Evolutionary conservation across 1,139 yeast species (phyloP).

Genomic region (Geotrichum restrictum): DNA sequence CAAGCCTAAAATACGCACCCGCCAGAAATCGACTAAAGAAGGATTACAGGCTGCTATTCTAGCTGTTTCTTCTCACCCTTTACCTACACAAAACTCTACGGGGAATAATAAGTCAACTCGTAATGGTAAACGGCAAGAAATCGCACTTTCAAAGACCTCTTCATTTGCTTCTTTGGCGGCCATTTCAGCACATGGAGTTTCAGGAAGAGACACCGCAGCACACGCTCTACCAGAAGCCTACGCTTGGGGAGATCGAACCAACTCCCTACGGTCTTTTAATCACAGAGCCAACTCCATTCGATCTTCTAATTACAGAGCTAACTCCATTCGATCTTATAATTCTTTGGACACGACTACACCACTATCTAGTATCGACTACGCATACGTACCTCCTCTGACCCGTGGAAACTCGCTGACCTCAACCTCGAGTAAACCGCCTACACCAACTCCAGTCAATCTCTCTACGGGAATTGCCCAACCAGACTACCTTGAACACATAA

Average conservation of each 20-base stretch:
- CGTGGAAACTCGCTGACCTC: too few species aligned
- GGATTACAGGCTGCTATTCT: conserved; percentile 41
- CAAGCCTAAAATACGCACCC: neutral
- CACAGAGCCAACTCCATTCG: conserved; percentile 30
- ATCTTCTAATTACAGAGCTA: conserved; percentile 29
- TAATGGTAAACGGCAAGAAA: too few species aligned
- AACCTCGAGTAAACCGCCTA: neutral
- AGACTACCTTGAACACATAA: conserved; percentile 23
- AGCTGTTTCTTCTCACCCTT: conserved; percentile 32
- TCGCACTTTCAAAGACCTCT: too few species aligned
- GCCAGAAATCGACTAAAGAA: conserved; percentile 25
- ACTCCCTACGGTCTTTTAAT: too few species aligned
- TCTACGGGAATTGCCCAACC: neutral
- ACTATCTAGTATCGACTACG: conserved; percentile 9
- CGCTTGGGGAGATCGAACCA: conserved; percentile 36
- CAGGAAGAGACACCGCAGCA: conserved; percentile 39
- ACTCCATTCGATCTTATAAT: conserved; percentile 17
- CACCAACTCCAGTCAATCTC: neutral
- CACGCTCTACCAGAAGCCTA: conserved; percentile 39
- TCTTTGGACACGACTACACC: conserved; percentile 17
- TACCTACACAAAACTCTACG: conserved; percentile 45
- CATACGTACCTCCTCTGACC: too few species aligned
- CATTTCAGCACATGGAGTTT: conserved; percentile 30
- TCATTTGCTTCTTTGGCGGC: conserved; percentile 33
- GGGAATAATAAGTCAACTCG: too few species aligned